Percentiles rank a stretch among this genome's conserved stretches.
phyloP scores from a whole-genome alignment of 208 protist species.

The Crithidia sp. region DNA sequence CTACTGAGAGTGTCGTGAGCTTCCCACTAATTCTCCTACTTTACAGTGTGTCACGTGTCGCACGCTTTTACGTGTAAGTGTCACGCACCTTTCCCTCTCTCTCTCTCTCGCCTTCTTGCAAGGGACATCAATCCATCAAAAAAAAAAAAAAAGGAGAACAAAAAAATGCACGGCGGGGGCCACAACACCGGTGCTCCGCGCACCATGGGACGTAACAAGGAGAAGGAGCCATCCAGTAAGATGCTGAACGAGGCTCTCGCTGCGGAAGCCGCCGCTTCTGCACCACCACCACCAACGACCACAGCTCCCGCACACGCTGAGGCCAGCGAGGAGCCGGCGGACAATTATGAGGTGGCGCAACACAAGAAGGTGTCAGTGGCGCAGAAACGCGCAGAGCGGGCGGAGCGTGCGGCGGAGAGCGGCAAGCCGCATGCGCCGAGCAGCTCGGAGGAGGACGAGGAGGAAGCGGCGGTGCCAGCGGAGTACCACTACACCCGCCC shows the following conservation, averaged over 20 bases:
- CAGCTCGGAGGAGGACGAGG: background rate
- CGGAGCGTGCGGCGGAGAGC: background rate
- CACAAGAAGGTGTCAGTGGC: conserved; percentile 9
- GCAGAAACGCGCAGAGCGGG: background rate
- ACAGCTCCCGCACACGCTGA: background rate
- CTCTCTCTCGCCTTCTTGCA: no score
- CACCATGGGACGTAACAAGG: conserved; percentile 14
- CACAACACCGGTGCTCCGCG: conserved; percentile 1
- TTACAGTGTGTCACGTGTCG: no score
- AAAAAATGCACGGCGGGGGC: conserved; percentile 6
- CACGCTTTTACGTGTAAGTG: no score
- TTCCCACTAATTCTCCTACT: no score
- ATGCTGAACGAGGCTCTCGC: conserved; percentile 16
- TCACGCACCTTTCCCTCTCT: no score
- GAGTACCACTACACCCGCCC: conserved; percentile 45
- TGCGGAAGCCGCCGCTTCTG: background rate
- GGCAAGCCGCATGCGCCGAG: background rate
- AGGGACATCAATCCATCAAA: no score
- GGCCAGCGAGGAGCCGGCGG: background rate
- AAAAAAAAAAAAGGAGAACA: no score
- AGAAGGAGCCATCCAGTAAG: conserved; percentile 18
- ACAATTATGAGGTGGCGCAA: conserved; percentile 2
- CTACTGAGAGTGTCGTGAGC: no score
- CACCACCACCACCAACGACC: background rate
- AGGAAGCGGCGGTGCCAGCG: background rate